These are phyloP conservation scores for Cynara cardunculus DNA, from an alignment of 129 eudicot species.

Conservation along the genomic window DNA sequence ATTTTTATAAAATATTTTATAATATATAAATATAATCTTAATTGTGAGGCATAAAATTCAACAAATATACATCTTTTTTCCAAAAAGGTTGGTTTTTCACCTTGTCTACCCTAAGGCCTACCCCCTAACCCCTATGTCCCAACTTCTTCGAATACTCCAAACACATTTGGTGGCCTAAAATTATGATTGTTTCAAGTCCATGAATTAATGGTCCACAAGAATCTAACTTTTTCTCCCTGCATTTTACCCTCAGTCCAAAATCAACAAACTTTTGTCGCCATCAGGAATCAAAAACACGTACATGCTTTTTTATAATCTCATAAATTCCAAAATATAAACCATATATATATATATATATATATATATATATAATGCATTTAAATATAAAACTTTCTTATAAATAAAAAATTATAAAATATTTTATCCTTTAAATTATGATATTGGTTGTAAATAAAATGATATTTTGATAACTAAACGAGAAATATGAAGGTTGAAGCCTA, in stretches of 20 bases:
- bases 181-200: constrained; percentile 10
- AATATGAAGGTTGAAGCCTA: too few relatives aligned
- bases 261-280: not conserved
- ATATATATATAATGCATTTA: too few relatives aligned
- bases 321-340: too few relatives aligned
- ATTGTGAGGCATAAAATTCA: not conserved
- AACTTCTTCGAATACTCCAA: constrained; percentile 30
- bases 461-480: too few relatives aligned
- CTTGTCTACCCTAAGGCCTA: not conserved
- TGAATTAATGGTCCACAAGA: constrained; percentile 20
- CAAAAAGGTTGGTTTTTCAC: constrained; percentile 17
- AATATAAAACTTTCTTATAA: too few relatives aligned
- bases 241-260: too few relatives aligned
- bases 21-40: not conserved
- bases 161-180: constrained; percentile 22
- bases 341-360: too few relatives aligned
- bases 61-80: constrained; percentile 11
- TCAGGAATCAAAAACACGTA: not conserved
- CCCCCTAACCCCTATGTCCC: not conserved
- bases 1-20: too few relatives aligned
- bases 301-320: not conserved
- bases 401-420: too few relatives aligned
- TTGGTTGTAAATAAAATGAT: too few relatives aligned
- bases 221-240: constrained; percentile 6
- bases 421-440: too few relatives aligned